These are phyloP conservation scores for Leucocoprinus sp. DNA, from an alignment of 768 basidiomycete genomes.

Conservation along the genomic window DNA sequence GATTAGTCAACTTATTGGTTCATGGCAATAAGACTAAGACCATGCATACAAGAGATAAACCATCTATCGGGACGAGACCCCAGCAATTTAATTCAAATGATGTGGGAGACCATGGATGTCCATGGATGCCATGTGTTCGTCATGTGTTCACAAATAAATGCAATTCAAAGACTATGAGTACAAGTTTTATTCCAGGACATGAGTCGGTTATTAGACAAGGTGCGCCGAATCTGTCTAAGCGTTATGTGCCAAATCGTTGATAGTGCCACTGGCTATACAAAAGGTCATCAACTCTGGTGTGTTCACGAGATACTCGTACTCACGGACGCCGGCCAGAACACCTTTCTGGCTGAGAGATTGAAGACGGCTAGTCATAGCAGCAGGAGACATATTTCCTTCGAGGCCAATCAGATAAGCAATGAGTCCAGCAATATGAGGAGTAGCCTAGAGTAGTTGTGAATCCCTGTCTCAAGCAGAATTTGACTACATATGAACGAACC, in stretches of 20 bases:
- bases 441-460: slow-evolving; percentile 18
- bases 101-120: too few species aligned
- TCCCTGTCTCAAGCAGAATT: background rate
- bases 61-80: too few species aligned
- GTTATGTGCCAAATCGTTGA: slow-evolving; percentile 23
- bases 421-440: slow-evolving; percentile 33
- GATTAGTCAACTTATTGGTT: too few species aligned
- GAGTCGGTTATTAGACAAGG: too few species aligned
- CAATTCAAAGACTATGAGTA: background rate
- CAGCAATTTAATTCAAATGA: too few species aligned
- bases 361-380: slow-evolving; percentile 19
- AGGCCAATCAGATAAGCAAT: slow-evolving; percentile 28
- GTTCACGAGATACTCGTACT: slow-evolving; percentile 9
- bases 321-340: slow-evolving; percentile 22
- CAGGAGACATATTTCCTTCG: slow-evolving; percentile 24
- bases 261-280: slow-evolving; percentile 17
- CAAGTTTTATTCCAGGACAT: too few species aligned
- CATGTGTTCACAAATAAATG: too few species aligned
- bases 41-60: too few species aligned
- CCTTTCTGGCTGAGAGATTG: slow-evolving; percentile 20
- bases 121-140: too few species aligned
- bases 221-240: background rate
- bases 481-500: slow-evolving; percentile 12
- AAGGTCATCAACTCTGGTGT: background rate
- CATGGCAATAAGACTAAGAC: too few species aligned